phyloP scores from a whole-genome alignment of 1,284 basidiomycete species.

The Waitea zeae region DNA sequence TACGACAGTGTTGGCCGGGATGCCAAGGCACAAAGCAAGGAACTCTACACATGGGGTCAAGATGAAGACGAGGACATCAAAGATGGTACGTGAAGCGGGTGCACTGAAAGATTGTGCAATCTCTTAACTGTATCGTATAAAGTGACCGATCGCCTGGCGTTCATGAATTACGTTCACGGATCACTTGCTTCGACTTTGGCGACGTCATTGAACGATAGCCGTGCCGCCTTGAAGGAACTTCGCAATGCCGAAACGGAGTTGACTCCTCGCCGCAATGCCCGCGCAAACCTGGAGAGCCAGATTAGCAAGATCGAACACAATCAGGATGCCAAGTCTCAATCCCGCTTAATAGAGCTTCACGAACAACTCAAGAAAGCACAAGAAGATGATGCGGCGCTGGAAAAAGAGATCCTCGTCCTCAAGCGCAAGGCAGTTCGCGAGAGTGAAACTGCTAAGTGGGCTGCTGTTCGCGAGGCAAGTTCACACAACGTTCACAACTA shows the following conservation, averaged over 20 bases:
- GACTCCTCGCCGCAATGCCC: conserved; percentile 39
- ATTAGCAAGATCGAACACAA: conserved; percentile 48
- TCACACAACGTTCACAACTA: conserved; percentile 1
- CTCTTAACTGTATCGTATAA: conserved; percentile 3
- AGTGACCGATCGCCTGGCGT: conserved; percentile 67
- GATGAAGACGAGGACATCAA: conserved; percentile 47
- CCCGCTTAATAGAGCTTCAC: conserved; percentile 43
- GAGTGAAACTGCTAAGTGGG: conserved; percentile 58
- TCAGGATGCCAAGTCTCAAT: conserved; percentile 37
- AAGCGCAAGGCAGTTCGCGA: conserved; percentile 58
- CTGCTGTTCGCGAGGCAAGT: conserved; percentile 54
- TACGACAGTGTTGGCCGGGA: conserved; percentile 47
- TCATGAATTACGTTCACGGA: conserved; percentile 58
- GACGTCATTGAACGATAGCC: conserved; percentile 38
- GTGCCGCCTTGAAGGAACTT: conserved; percentile 47
- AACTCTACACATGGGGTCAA: conserved; percentile 69
- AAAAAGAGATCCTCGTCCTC: conserved; percentile 50
- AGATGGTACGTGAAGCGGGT: conserved; percentile 36
- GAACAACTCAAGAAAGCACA: conserved; percentile 46
- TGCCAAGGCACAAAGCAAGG: conserved; percentile 56
- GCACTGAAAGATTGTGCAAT: background rate
- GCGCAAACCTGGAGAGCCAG: conserved; percentile 36
- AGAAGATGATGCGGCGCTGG: conserved; percentile 39
- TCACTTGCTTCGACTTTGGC: conserved; percentile 43
- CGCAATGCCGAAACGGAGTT: conserved; percentile 50